Conservation (phyloP, 441 rosid genomes). For the Adansonia grandidieri region DNA sequence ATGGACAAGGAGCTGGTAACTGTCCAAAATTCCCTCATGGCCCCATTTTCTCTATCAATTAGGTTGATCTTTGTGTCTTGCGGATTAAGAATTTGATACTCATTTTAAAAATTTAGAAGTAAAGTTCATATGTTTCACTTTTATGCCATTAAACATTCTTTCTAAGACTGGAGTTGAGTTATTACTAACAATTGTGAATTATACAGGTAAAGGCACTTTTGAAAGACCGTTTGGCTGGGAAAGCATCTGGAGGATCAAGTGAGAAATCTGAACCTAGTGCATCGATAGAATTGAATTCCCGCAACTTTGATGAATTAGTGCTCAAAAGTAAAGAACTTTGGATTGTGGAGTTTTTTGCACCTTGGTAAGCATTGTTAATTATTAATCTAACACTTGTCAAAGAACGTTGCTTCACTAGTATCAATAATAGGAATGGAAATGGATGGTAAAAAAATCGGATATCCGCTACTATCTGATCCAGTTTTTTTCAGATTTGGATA, state of each 20-base stretch:
- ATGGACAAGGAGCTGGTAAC: not conserved
- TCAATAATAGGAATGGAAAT: not conserved
- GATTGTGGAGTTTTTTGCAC: slow-evolving; percentile 98
- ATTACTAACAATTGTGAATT: not conserved
- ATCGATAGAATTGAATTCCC: slow-evolving; percentile 75
- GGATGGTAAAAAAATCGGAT: not conserved
- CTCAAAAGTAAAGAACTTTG: slow-evolving; percentile 94
- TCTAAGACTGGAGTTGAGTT: not conserved
- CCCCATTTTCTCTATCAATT: not conserved
- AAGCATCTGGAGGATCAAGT: slow-evolving; percentile 79
- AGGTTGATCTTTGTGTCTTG: not conserved
- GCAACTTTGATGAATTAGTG: slow-evolving; percentile 90
- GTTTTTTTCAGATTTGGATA: not conserved
- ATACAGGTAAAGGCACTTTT: slow-evolving; percentile 76
- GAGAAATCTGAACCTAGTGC: slow-evolving; percentile 79
- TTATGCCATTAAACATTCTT: not conserved
- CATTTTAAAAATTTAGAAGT: not conserved
- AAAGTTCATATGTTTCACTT: not conserved
- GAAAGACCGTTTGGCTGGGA: slow-evolving; percentile 88
- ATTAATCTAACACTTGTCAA: not conserved
- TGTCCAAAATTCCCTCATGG: not conserved
- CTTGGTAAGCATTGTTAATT: slow-evolving; percentile 66
- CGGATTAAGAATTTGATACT: not conserved
- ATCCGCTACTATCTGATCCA: not conserved
- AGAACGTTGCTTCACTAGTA: not conserved